phyloP scores from a whole-genome alignment of 1,139 yeast genomes.

The Chernovozyma sophiae-reginae region DNA sequence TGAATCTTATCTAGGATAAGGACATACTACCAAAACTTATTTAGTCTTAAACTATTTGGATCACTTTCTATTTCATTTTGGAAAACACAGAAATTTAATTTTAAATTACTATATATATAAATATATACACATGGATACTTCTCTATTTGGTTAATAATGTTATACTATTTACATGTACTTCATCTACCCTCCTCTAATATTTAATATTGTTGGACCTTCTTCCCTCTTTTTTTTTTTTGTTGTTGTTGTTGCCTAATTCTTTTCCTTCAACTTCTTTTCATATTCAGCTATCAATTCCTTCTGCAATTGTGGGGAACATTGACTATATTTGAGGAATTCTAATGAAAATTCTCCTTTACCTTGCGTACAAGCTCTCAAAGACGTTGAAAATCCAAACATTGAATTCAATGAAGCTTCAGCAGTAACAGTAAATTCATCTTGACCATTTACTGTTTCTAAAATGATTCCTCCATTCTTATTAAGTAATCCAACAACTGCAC shows the following conservation, averaged over 20 bases:
- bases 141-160: too few relatives aligned
- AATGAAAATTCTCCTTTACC: conserved; percentile 98
- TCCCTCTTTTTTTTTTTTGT: too few relatives aligned
- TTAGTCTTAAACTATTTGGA: too few relatives aligned
- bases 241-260: too few relatives aligned
- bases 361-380: conserved; percentile 93
- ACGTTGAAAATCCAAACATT: conserved; percentile 95
- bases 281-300: conserved; percentile 84
- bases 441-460: conserved; percentile 88
- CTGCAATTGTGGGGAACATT: conserved; percentile 88
- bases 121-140: neutral
- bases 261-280: conserved; percentile 34
- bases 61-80: too few relatives aligned
- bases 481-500: conserved; percentile 82
- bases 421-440: conserved; percentile 88
- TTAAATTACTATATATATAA: neutral
- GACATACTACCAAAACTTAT: too few relatives aligned
- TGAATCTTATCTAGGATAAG: too few relatives aligned
- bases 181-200: too few relatives aligned
- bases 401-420: conserved; percentile 95
- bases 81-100: neutral
- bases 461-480: conserved; percentile 93
- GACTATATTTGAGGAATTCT: conserved; percentile 90
- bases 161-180: neutral
- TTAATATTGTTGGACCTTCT: too few relatives aligned